These are phyloP conservation scores for Hordeum pubiflorum DNA, from an alignment of 202 grass and related monocot species.

Conservation along the genomic window DNA sequence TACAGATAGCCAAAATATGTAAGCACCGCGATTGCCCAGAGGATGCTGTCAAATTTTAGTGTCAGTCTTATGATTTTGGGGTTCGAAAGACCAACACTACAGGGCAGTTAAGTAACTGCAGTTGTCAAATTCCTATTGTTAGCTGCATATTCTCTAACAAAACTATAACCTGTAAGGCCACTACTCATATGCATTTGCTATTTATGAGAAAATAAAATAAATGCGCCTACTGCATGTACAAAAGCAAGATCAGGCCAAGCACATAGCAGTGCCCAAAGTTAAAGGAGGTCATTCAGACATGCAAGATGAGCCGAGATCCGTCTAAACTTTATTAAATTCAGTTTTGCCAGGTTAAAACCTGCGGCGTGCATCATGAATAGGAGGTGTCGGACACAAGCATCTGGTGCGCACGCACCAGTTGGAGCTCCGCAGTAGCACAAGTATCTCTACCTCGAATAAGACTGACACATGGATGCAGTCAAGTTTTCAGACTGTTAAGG, in stretches of 20 bases:
- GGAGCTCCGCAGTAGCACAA: not conserved
- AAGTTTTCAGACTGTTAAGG: not conserved
- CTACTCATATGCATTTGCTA: not conserved
- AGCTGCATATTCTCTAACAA: not conserved
- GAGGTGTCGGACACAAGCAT: not conserved
- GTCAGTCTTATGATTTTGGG: not conserved
- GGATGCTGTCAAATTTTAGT: not conserved
- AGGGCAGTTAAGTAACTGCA: not conserved
- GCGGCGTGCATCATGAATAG: not conserved
- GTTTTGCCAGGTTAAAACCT: not conserved
- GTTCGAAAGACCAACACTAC: not conserved
- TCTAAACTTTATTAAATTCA: not conserved
- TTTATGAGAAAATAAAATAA: not conserved
- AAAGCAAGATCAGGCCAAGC: not conserved
- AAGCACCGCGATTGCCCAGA: not conserved
- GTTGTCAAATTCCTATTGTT: not conserved
- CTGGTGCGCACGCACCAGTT: not conserved
- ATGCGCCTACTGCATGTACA: not conserved
- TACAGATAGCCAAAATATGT: not conserved
- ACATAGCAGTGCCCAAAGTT: not conserved
- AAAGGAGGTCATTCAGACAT: not conserved
- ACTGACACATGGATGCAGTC: not conserved
- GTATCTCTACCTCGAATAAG: not conserved
- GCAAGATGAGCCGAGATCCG: not conserved
- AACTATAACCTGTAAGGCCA: not conserved